Conservation (phyloP, 129 eudicot genomes). For the Mikania micrantha region DNA sequence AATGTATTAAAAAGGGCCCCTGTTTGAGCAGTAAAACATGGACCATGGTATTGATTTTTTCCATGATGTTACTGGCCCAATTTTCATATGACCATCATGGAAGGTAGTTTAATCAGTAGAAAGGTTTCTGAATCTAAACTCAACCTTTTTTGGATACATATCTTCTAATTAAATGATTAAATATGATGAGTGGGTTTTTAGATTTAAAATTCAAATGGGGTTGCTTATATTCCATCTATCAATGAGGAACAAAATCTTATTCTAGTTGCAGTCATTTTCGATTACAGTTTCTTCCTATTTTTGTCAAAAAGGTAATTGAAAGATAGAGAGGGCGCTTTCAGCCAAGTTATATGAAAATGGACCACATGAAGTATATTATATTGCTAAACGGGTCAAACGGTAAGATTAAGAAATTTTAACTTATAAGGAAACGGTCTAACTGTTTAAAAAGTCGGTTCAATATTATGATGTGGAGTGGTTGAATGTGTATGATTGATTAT, state of each 20-base stretch:
- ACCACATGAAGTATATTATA: background rate
- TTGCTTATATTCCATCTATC: slow-evolving; percentile 13
- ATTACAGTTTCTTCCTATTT: background rate
- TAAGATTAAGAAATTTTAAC: too few relatives aligned
- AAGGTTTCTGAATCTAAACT: background rate
- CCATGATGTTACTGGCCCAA: background rate
- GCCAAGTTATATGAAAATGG: background rate
- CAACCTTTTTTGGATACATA: background rate
- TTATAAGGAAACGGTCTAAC: background rate
- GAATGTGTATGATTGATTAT: too few relatives aligned
- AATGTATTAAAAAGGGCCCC: slow-evolving; percentile 7
- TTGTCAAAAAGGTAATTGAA: background rate
- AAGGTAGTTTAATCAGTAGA: slow-evolving; percentile 9
- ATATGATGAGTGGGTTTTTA: slow-evolving; percentile 15
- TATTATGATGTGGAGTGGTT: too few relatives aligned
- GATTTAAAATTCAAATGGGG: slow-evolving; percentile 21
- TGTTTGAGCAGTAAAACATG: slow-evolving; percentile 2
- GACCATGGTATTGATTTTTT: slow-evolving; percentile 14
- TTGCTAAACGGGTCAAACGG: background rate
- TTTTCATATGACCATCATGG: slow-evolving; percentile 14
- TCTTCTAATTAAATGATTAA: slow-evolving; percentile 17
- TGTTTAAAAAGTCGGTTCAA: background rate
- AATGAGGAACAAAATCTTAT: slow-evolving; percentile 1
- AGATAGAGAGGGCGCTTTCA: background rate
- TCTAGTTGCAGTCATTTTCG: background rate